phyloP scores from a whole-genome alignment of 257 asterid species.

The Nicotiana undulata region DNA sequence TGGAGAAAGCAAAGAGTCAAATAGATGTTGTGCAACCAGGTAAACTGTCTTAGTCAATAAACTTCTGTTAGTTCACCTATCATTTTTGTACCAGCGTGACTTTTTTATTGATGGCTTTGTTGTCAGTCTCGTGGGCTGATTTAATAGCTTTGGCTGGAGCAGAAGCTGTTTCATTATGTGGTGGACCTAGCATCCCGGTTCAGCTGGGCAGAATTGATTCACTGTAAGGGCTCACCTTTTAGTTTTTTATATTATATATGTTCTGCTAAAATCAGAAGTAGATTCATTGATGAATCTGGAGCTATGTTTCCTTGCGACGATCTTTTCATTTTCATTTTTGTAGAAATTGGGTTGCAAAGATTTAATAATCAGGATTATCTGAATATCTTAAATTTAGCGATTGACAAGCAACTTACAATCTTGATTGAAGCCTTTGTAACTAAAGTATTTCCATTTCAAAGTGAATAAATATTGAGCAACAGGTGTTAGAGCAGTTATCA shows the following conservation, averaged over 20 bases:
- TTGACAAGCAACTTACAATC: not conserved
- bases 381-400: not conserved
- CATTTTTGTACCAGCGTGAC: not conserved
- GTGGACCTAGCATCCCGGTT: slow-evolving; percentile 75
- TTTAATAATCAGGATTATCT: not conserved
- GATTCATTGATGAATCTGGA: not conserved
- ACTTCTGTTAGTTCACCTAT: not conserved
- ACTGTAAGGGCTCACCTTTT: slow-evolving; percentile 23
- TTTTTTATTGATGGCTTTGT: slow-evolving; percentile 14
- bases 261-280: not conserved
- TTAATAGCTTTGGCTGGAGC: slow-evolving; percentile 91
- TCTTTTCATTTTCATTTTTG: not conserved
- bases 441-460: no score
- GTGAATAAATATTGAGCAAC: not conserved
- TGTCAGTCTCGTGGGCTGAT: slow-evolving; percentile 85
- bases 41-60: slow-evolving; percentile 10
- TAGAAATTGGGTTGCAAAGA: slow-evolving; percentile 3
- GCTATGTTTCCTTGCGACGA: not conserved
- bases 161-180: slow-evolving; percentile 77
- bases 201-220: slow-evolving; percentile 77
- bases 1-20: slow-evolving; percentile 61
- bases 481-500: not conserved
- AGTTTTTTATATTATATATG: not conserved
- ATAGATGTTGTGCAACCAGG: slow-evolving; percentile 60
- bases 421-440: not conserved